Evolutionary conservation across 352 stramenopile species (phyloP), one percentile per base, ranked within the genome.

Genomic region (Phytopythium montanum): DNA sequence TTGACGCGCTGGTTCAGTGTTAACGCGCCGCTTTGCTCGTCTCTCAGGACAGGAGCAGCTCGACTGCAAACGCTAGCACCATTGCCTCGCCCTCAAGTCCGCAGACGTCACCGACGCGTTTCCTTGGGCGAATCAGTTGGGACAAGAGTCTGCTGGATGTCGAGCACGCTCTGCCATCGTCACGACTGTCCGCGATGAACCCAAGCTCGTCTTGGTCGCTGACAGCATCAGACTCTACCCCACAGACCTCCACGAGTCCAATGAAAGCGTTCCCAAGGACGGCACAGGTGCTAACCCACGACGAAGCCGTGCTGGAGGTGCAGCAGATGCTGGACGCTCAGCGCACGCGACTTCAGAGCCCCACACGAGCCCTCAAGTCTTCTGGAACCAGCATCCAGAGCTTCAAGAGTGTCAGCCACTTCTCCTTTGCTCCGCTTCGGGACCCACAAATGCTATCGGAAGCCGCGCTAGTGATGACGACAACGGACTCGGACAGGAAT

Each of bases 121-220:
- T 74, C 38, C 65, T 85, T 0, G 78, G 67, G 3, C 73, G 78
- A 9, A 75, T 85, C 60, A 86, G 78, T 59, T 88, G 78, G 78
- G 69, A 88, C 21, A 73, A 63, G 46, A 62, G 59, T n/a, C 50
- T 88, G 34, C 48, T 88, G n/a, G 73, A 88, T 19, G 55, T 60
- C 5, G 5, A 14, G 23, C 44, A 31, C 12, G 9, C 3, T 26
- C n/a, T 21, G 5, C 5, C 1, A 18, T 1, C n/a, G 23, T 18
- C 41, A 28, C 9, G 8, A 8, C 9, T 8, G 21, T 9, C 44
- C 28, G 10, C 23, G 19, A 4, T 12, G 3, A 31, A 14, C 4
- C 12, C 4, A 19, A 25, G 8, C 8, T 33, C 13, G 0, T n/a
- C 44, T 0, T 45, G 1, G 39, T 4, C 39, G 6, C 13, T 45